Evolutionary conservation across 1,284 basidiomycete genomes (phyloP).

Genomic region (Leccinum fallax): DNA sequence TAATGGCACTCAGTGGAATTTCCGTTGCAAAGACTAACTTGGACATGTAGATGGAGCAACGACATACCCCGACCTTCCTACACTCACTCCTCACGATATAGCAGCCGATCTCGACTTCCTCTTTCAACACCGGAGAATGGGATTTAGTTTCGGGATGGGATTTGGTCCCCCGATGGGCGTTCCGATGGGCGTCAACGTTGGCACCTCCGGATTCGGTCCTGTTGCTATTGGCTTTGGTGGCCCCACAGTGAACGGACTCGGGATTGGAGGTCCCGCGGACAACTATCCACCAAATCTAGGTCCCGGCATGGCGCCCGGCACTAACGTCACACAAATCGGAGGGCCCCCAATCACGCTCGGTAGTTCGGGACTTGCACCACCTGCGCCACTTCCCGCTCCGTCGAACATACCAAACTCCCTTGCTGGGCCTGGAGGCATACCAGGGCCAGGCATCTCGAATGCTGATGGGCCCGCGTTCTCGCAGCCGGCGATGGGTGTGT

Average conservation of each 20-base stretch:
- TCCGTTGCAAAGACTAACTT: constrained; percentile 16
- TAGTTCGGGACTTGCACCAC: constrained; percentile 15
- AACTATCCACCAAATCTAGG: constrained; percentile 23
- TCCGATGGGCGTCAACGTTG: constrained; percentile 23
- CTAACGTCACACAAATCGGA: constrained; percentile 13
- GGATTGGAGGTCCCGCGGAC: constrained; percentile 20
- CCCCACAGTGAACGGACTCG: constrained; percentile 23
- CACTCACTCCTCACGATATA: constrained; percentile 54
- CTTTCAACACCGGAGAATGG: constrained; percentile 45
- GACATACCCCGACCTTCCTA: constrained; percentile 57
- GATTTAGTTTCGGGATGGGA: constrained; percentile 33
- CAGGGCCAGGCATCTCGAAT: constrained; percentile 16
- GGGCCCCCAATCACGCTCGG: constrained; percentile 10
- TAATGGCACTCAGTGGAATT: constrained; percentile 4
- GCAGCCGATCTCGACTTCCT: constrained; percentile 58
- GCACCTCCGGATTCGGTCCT: constrained; percentile 26
- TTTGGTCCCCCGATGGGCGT: constrained; percentile 32
- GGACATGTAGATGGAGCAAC: constrained; percentile 22
- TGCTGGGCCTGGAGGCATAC: constrained; percentile 11
- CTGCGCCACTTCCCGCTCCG: constrained; percentile 6
- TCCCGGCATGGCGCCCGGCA: constrained; percentile 15
- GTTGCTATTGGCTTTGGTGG: constrained; percentile 23
- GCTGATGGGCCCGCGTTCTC: constrained; percentile 24
- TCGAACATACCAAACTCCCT: constrained; percentile 10
- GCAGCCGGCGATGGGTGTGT: constrained; percentile 36